Evolutionary conservation across 805 yeast species (phyloP), one percentile per base, ranked within the genome.

Genomic region (Saccharomycopsis microspora): DNA sequence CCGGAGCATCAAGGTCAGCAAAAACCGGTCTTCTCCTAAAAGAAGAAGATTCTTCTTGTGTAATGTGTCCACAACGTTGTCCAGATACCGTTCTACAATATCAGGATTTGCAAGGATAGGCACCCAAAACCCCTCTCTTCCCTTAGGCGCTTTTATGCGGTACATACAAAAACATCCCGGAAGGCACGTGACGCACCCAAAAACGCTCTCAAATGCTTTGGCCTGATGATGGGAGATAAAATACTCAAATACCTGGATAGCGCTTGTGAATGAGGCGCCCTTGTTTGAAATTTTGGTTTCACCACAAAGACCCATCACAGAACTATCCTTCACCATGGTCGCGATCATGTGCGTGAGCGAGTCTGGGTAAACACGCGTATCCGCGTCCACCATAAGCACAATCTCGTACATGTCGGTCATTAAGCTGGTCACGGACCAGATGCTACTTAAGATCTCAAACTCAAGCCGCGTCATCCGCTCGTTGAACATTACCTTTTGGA

Each of bases 101-200:
- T 88, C 96, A 0, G 96, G 94, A 61, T 87, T 89, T 10, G 95
- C 86, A 57, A 88, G 69, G 49, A 88, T 83, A 5, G 97, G 97
- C 35, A 89, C 96, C 96, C 97, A 88, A 62, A 73, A 82, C 4
- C 85, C 85, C 48, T 77, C 78, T 9, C 67, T 55, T 10, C 89
- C 88, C 64, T 86, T 87, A 29, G 96, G 96, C 0, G 95, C 71
- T 64, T 88, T 88, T 61, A 88, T 85, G 57, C 97, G 75, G 61
- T 89, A 88, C 80, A 88, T 82, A 52, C 85, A 82, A 71, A 88
- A 88, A 70, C 97, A 88, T 38, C 97, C 97, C 0, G 97, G 97
- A 52, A 88, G 72, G 74, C 97, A 88, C 0, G 97, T 88, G 10
- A 88, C 97, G 56, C 93, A 82, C 50, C 96, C 96, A 64, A 88